Base-by-base conservation (phyloP, 2,329 filamentous ascomycete species). In the Fusarium nisikadoi region DNA sequence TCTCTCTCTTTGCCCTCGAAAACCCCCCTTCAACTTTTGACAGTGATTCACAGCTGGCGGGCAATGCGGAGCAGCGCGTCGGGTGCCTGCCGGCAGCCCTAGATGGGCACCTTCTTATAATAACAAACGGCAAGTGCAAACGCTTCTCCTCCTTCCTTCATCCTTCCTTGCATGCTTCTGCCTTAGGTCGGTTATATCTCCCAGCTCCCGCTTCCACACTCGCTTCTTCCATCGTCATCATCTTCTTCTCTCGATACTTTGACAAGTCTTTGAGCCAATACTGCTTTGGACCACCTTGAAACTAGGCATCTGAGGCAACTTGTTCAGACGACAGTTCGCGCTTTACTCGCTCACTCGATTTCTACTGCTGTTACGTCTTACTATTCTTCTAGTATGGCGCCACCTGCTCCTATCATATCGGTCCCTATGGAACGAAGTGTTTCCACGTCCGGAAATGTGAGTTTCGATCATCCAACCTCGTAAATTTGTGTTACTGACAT, bases 31-130 rank as follows among this genome's bases (percentile, higher is more conserved):
- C 14, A 6, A 35, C 13, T 19, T 41, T 54, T 36, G 36, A 17
- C 47, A 31, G 61, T 73, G 65, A 67, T 59, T 67, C 70, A 72
- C 56, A 45, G 55, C 36, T 41, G 55, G 41, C n/a, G 16, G 29
- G 38, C 42, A 65, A 45, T 55, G 64, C 17, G 13, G 23, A 36
- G 31, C 23, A n/a, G 49, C 49, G 49, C 33, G 33, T 27, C 33
- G 33, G 33, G 49, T n/a, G 23, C 49, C 33, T 52, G 23, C 46
- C n/a, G n/a, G 47, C 2, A 35, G 47, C 47, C 29, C n/a, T 6
- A 13, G 19, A 39, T 53, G 33, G 25, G 49, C 33, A 39, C 33
- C 49, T 39, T 38, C 19, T 39, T 29, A 5, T 39, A 50, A 58
- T 46, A 52, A 43, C 54, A 57, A 54, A 68, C 42, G 57, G 62